These are phyloP conservation scores for Wickerhamiella lipophila DNA, from an alignment of 805 yeast species.

Conservation along the genomic window DNA sequence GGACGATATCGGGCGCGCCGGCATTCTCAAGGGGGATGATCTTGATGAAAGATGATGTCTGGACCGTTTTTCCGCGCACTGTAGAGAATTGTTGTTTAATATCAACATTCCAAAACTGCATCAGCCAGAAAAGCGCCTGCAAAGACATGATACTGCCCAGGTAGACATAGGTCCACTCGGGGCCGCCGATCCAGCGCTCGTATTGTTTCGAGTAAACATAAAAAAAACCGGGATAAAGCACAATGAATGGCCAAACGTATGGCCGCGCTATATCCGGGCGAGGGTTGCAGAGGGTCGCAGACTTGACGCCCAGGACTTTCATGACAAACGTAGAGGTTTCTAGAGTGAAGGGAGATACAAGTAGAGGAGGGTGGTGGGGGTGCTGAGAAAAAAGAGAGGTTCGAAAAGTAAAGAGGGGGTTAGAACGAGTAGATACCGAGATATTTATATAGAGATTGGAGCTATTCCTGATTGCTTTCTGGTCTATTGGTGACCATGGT, in stretches of 20 bases:
- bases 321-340: background rate
- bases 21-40: constrained; percentile 72
- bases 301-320: constrained; percentile 7
- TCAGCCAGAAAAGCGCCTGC: constrained; percentile 65
- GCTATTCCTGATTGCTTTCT: no score
- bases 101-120: constrained; percentile 88
- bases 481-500: no score
- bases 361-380: no score
- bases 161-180: constrained; percentile 93
- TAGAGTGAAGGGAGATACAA: no score
- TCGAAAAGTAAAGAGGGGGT: no score
- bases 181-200: constrained; percentile 71
- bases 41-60: constrained; percentile 58
- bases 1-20: constrained; percentile 72
- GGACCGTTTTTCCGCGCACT: constrained; percentile 36
- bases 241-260: constrained; percentile 69
- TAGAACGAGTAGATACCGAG: no score
- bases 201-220: constrained; percentile 56
- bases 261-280: constrained; percentile 50
- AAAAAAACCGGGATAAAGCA: constrained; percentile 61
- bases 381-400: no score
- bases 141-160: constrained; percentile 59
- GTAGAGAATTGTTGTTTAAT: constrained; percentile 63
- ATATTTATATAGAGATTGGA: no score
- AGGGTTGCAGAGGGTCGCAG: constrained; percentile 62